Base-by-base conservation (phyloP, 495 filamentous ascomycete species). In the Aspergillus biplanus region DNA sequence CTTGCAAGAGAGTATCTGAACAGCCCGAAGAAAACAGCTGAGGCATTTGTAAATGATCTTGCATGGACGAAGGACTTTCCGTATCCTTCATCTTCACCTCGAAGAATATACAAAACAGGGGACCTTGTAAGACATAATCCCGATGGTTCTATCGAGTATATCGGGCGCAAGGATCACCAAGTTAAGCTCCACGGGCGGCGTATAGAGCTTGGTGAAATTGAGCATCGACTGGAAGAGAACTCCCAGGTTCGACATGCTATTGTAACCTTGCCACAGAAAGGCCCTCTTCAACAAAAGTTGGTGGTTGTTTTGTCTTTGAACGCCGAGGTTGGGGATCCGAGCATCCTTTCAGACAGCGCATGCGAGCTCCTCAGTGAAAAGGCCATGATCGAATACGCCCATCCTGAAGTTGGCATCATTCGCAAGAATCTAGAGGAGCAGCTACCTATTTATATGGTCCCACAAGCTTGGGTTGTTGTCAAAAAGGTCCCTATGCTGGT, bases 141-240 rank as follows among this genome's bases (percentile, higher is more conserved):
- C 4, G 81, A 86, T 63, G 85, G 85, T 1, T 79, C 78, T 1
- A 72, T 88, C 31, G 67, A 73, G 34, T 83, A 76, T 61, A 70
- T 90, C 12, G 86, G 87, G 34, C 82, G 88, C 5, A 86, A 86
- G 57, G 88, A 90, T 58, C 80, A 85, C 55, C 87, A 89, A 67
- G 85, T 89, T 32, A 90, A 90, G 66, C 69, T 90, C 0, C 80
- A 84, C 15, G 88, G 88, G 7, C 87, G 89, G 63, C 78, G 88
- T 15, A 85, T 90, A 68, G 88, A 90, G 65, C 74, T 90, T 9
- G 83, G 81, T n/a, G 79, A 82, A 46, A 80, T 80, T 27, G 79
- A 82, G 34, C 73, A 76, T 71, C 73, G 78, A 39, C 67, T 82
- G 6, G 63, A 70, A 44, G 71, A 72, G 16, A 67, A 76, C 56